phyloP scores from a whole-genome alignment of 2,329 filamentous ascomycete genomes.

The Fusarium setosum region DNA sequence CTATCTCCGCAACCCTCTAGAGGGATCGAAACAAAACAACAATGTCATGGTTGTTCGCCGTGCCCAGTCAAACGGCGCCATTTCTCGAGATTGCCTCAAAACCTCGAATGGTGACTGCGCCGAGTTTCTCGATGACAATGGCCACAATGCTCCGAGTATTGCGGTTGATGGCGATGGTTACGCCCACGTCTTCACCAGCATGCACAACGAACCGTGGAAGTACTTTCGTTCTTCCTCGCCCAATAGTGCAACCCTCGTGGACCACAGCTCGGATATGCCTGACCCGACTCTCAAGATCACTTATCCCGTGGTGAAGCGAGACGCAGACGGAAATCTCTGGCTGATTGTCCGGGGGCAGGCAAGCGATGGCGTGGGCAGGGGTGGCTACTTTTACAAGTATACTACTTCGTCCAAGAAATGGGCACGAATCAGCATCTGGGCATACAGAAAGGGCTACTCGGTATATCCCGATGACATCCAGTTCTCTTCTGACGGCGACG shows the following conservation, averaged over 20 bases:
- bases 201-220: conserved; percentile 43
- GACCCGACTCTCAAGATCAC: conserved; percentile 30
- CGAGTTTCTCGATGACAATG: conserved; percentile 37
- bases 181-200: conserved; percentile 43
- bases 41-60: conserved; percentile 42
- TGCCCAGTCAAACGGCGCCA: conserved; percentile 23
- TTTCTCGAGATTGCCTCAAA: conserved; percentile 39
- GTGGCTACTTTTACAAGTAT: conserved; percentile 28
- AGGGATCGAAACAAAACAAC: conserved; percentile 35
- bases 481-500: conserved; percentile 41
- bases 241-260: conserved; percentile 35
- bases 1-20: conserved; percentile 38
- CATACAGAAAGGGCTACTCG: conserved; percentile 38
- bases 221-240: conserved; percentile 38
- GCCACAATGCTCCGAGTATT: conserved; percentile 38
- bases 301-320: conserved; percentile 24
- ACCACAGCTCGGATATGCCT: conserved; percentile 34
- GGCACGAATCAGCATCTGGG: conserved; percentile 16
- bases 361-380: conserved; percentile 1
- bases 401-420: background rate
- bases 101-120: conserved; percentile 29
- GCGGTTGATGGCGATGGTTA: conserved; percentile 41
- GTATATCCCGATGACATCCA: conserved; percentile 42
- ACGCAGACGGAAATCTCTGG: conserved; percentile 9
- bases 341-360: conserved; percentile 21